Percentiles rank a stretch among this genome's conserved stretches.
Evolutionary conservation across 768 basidiomycete genomes (phyloP).

Genomic region (Russula dissimulans): DNA sequence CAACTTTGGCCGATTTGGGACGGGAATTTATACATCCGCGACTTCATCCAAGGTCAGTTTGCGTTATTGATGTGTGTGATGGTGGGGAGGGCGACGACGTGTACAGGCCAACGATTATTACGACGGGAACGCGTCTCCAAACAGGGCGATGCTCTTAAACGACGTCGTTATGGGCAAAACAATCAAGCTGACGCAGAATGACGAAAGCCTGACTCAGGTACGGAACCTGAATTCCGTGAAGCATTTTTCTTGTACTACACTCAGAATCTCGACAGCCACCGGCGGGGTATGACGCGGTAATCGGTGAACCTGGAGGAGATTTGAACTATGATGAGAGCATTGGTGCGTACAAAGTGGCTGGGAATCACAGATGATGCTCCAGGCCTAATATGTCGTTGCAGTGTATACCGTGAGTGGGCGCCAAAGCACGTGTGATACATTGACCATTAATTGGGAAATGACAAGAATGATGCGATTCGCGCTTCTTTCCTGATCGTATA

Average conservation of each 20-base stretch:
- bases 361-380: background rate
- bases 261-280: slow-evolving; percentile 19
- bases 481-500: slow-evolving; percentile 21
- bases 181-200: slow-evolving; percentile 9
- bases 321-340: slow-evolving; percentile 19
- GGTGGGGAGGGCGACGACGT: background rate
- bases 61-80: background rate
- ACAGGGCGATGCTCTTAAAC: slow-evolving; percentile 21
- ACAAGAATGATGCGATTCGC: slow-evolving; percentile 24
- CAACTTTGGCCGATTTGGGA: slow-evolving; percentile 23
- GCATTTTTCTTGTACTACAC: background rate
- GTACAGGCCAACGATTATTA: slow-evolving; percentile 22
- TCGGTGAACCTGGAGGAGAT: too few species aligned
- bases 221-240: background rate
- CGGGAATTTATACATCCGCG: slow-evolving; percentile 24
- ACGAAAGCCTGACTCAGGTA: slow-evolving; percentile 20
- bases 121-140: slow-evolving; percentile 9
- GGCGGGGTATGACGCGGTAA: slow-evolving; percentile 19
- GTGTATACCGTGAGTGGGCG: slow-evolving; percentile 20
- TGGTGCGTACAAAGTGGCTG: slow-evolving; percentile 14
- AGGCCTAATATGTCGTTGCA: background rate
- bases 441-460: background rate
- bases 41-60: slow-evolving; percentile 23
- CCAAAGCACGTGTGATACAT: background rate
- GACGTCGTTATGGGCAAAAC: slow-evolving; percentile 22